These are phyloP conservation scores for Paraleonurus japonicus DNA, from an alignment of 257 asterid genomes.

Conservation along the genomic window DNA sequence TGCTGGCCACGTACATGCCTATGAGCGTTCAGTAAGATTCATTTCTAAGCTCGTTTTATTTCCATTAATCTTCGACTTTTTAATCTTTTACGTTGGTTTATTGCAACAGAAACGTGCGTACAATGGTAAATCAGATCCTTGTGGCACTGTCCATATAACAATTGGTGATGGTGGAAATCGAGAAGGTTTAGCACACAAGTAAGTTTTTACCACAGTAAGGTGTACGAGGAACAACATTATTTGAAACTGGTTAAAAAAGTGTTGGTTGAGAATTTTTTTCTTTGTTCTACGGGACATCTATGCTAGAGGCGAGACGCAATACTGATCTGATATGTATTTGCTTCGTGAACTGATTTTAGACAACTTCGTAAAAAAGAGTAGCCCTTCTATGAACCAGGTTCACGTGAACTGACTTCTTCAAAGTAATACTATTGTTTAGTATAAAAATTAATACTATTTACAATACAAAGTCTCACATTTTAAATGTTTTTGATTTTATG, in stretches of 20 bases:
- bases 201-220: slow-evolving; percentile 25
- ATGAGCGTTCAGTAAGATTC: slow-evolving; percentile 80
- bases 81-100: slow-evolving; percentile 13
- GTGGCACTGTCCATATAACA: slow-evolving; percentile 92
- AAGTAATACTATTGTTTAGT: no score
- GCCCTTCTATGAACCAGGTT: no score
- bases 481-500: no score
- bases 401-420: no score
- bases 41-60: not conserved
- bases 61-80: not conserved
- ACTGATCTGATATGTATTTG: not conserved
- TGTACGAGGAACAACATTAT: not conserved
- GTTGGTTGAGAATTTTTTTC: not conserved
- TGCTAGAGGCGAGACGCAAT: not conserved
- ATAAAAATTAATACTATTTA: no score
- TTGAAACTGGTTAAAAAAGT: not conserved
- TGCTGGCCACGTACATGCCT: slow-evolving; percentile 98
- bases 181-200: slow-evolving; percentile 89
- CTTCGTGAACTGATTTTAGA: not conserved
- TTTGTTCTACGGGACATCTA: not conserved
- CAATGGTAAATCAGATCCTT: slow-evolving; percentile 59
- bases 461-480: no score
- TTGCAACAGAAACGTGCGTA: slow-evolving; percentile 62
- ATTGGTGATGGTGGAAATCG: slow-evolving; percentile 97
- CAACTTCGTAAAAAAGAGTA: not conserved